These are phyloP conservation scores for Chlamydomonas incerta DNA, from an alignment of 139 green algal species.

Conservation along the genomic window DNA sequence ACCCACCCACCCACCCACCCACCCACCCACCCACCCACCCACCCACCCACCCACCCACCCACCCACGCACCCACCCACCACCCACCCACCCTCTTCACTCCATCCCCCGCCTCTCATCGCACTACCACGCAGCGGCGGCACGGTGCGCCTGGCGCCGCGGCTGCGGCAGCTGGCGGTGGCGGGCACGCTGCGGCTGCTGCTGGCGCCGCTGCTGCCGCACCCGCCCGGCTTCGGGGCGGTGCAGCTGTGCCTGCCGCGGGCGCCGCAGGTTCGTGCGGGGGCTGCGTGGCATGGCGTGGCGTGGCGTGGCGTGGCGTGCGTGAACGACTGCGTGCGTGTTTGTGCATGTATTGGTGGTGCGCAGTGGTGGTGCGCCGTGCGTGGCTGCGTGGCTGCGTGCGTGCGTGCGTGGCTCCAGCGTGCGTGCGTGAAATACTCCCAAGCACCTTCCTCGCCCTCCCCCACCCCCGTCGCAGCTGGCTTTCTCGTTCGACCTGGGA, in stretches of 20 bases:
- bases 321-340: too few species aligned
- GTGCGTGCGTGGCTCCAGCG: neutral
- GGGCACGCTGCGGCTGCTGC: slow-evolving; percentile 28
- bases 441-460: neutral
- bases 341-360: too few species aligned
- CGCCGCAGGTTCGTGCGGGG: slow-evolving; percentile 9
- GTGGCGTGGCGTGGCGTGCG: too few species aligned
- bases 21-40: neutral
- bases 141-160: slow-evolving; percentile 8
- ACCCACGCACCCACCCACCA: too few species aligned
- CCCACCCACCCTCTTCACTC: neutral
- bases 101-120: too few species aligned
- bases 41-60: neutral
- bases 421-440: neutral
- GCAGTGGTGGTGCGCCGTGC: neutral
- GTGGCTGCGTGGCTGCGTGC: neutral
- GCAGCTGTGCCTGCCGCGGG: slow-evolving; percentile 6
- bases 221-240: slow-evolving; percentile 37
- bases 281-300: neutral
- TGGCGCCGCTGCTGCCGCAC: slow-evolving; percentile 28
- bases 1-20: too few species aligned
- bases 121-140: neutral
- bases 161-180: slow-evolving; percentile 28
- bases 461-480: neutral
- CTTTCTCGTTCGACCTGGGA: slow-evolving; percentile 22